A percentile compares a stretch with the other conserved stretches of the same genome.
These are phyloP conservation scores for Streptanthus diversifolius DNA, from an alignment of 345 rosid genomes.

Conservation along the genomic window DNA sequence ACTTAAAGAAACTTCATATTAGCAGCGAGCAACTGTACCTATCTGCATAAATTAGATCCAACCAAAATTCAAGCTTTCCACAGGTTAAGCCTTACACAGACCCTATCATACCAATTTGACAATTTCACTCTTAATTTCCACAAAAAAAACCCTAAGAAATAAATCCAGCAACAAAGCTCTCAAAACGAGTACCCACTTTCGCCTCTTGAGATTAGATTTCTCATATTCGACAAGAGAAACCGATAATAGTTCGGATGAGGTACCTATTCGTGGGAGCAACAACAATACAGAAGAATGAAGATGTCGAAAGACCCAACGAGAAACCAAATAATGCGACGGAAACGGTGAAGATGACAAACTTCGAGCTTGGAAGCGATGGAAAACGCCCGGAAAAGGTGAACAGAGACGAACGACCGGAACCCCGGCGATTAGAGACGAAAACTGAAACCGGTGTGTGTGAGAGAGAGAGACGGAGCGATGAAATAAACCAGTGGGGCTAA, in stretches of 20 bases:
- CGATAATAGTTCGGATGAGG: neutral
- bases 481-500: constrained; percentile 5
- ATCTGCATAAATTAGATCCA: constrained; percentile 12
- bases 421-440: neutral
- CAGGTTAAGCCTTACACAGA: neutral
- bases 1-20: neutral
- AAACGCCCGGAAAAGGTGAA: neutral
- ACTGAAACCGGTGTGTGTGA: neutral
- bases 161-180: neutral
- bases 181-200: neutral
- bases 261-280: constrained; percentile 19
- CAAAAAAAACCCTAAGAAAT: neutral
- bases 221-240: neutral
- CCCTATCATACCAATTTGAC: constrained; percentile 1
- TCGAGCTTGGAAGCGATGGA: neutral
- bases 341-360: constrained; percentile 2
- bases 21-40: neutral
- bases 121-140: neutral
- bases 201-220: neutral
- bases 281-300: neutral
- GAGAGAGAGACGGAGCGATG: neutral
- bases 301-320: neutral
- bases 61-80: no score
- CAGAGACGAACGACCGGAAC: neutral
- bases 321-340: neutral